Evolutionary conservation across 208 protist genomes (phyloP).

Genomic region (Endotrypanum monterogeii): DNA sequence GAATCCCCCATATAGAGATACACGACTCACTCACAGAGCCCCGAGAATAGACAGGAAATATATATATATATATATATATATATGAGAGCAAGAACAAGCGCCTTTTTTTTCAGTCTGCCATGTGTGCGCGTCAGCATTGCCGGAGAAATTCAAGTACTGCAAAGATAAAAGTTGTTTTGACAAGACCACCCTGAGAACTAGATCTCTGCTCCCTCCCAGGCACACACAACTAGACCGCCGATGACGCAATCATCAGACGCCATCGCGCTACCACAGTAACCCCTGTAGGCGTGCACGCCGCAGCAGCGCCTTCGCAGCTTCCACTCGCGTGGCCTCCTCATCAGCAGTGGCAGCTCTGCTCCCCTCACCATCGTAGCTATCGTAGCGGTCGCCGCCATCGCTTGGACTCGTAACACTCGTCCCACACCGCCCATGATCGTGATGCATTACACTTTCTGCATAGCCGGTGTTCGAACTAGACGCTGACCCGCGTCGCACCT

Average conservation of each 20-base stretch:
- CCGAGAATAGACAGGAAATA: not conserved
- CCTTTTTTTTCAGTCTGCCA: not conserved
- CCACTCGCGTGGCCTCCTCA: slow-evolving; percentile 18
- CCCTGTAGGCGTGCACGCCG: slow-evolving; percentile 16
- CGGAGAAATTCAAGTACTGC: too few species aligned
- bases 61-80: too few species aligned
- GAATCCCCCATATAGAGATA: not conserved
- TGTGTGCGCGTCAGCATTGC: not conserved
- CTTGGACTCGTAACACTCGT: not conserved
- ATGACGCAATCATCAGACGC: not conserved
- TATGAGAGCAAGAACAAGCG: not conserved
- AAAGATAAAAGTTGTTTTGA: too few species aligned
- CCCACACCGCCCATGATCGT: not conserved
- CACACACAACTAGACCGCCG: not conserved
- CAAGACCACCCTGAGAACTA: too few species aligned
- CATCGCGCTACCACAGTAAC: not conserved
- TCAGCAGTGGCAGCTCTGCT: not conserved
- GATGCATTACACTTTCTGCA: not conserved
- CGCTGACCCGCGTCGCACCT: slow-evolving; percentile 4
- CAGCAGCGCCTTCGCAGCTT: slow-evolving; percentile 24
- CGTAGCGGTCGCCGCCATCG: not conserved
- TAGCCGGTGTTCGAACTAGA: not conserved
- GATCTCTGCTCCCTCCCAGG: too few species aligned
- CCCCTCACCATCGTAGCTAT: not conserved
- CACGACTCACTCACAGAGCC: not conserved